Conservation (phyloP, 2,329 filamentous ascomycete genomes). For the Fusarium stilboides region DNA sequence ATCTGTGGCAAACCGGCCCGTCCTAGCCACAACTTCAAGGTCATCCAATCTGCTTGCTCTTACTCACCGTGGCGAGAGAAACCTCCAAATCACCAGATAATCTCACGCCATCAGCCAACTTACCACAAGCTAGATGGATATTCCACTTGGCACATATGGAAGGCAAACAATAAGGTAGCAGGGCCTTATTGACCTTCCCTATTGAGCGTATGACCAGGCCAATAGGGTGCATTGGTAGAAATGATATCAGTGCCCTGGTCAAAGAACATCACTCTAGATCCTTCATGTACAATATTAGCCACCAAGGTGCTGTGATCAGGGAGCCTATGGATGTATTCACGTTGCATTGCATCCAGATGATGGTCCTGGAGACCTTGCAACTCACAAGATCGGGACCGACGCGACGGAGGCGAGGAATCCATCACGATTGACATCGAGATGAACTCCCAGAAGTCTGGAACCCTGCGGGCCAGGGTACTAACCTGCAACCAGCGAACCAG, state of each 20-base stretch:
- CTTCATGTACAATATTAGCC: neutral
- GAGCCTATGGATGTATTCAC: neutral
- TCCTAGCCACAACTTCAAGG: too few species aligned
- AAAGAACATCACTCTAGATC: neutral
- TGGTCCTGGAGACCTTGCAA: neutral
- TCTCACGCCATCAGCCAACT: neutral
- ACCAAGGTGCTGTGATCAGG: neutral
- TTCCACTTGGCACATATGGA: neutral
- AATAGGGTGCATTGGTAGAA: neutral
- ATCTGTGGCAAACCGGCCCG: too few species aligned
- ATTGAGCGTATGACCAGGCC: neutral
- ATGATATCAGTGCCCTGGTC: neutral
- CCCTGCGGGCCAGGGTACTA: neutral
- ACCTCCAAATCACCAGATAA: neutral
- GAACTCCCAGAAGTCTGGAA: neutral
- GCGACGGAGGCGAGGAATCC: neutral
- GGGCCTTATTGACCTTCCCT: conserved; percentile 2
- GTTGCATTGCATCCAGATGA: too few species aligned
- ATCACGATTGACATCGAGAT: neutral
- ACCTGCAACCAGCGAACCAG: neutral
- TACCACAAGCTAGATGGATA: neutral
- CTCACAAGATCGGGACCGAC: neutral
- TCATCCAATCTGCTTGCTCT: too few species aligned
- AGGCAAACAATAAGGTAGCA: neutral
- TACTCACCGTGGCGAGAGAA: neutral